A percentile compares a stretch with the other conserved stretches of the same genome.
Evolutionary conservation across 208 protist genomes (phyloP).

Genomic region (Kentomonas sorsogonicus): DNA sequence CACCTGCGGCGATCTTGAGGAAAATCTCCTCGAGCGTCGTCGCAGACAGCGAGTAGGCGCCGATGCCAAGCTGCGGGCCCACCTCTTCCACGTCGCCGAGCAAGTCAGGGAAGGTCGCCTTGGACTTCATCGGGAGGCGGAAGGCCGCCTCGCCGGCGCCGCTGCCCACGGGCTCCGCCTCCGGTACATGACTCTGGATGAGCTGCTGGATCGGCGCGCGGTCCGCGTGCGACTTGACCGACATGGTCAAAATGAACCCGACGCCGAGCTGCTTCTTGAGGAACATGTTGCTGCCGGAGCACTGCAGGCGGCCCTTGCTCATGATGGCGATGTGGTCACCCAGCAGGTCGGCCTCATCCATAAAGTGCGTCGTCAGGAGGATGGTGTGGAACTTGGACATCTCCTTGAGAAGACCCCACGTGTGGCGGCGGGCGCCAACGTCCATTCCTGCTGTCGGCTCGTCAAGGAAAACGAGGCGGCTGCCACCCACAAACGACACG

Average conservation of each 20-base stretch:
- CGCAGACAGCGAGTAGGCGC: conserved; percentile 45
- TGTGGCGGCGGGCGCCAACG: conserved; percentile 58
- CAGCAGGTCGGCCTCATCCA: conserved; percentile 97
- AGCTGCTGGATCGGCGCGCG: conserved; percentile 16
- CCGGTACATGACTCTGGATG: conserved; percentile 24
- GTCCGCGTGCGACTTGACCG: conserved; percentile 14
- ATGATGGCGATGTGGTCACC: conserved; percentile 91
- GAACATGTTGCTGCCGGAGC: conserved; percentile 49
- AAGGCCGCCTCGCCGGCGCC: conserved; percentile 40
- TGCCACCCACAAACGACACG: conserved; percentile 76
- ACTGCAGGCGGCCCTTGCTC: conserved; percentile 53
- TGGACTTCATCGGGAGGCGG: conserved; percentile 42
- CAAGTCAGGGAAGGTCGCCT: conserved; percentile 32
- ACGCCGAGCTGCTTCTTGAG: conserved; percentile 56
- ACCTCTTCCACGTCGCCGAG: conserved; percentile 34
- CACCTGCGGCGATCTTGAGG: conserved; percentile 34
- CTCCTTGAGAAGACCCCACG: conserved; percentile 69
- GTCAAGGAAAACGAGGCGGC: conserved; percentile 78
- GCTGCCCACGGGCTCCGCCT: conserved; percentile 23
- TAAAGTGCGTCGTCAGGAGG: conserved; percentile 89
- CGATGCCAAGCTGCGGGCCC: conserved; percentile 25
- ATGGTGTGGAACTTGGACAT: conserved; percentile 53
- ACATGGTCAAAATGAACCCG: conserved; percentile 57
- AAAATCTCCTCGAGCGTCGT: conserved; percentile 81
- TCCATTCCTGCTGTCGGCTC: conserved; percentile 90